These are phyloP conservation scores for Asterochloris sp. DNA, from an alignment of 139 green algal genomes.

Conservation along the genomic window DNA sequence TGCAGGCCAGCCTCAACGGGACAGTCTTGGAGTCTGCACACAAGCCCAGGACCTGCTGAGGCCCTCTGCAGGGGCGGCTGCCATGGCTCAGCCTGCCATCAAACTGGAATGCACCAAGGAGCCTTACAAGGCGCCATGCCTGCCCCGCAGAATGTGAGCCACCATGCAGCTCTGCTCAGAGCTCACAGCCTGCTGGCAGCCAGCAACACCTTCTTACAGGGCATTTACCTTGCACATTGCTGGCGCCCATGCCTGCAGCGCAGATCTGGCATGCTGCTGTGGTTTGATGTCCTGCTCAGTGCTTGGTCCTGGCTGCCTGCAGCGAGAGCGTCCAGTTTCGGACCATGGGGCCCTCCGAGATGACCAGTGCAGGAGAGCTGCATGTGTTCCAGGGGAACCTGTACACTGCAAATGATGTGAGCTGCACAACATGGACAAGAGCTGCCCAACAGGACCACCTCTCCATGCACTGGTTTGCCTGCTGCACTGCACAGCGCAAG, in stretches of 20 bases:
- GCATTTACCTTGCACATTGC: too few relatives aligned
- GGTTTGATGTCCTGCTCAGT: not conserved
- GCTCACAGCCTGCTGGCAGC: not conserved
- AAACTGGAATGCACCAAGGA: conserved; percentile 67
- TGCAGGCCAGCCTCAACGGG: too few relatives aligned
- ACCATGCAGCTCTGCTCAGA: not conserved
- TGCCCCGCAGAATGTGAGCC: conserved; percentile 77
- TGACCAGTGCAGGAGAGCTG: conserved; percentile 78
- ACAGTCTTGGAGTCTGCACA: too few relatives aligned
- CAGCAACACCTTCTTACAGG: too few relatives aligned
- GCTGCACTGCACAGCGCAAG: not conserved
- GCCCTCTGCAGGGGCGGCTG: too few relatives aligned
- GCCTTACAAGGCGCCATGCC: conserved; percentile 49
- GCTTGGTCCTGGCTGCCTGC: not conserved
- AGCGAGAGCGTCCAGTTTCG: conserved; percentile 87
- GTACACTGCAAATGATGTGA: conserved; percentile 64
- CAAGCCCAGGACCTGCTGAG: too few relatives aligned
- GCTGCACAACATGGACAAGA: too few relatives aligned
- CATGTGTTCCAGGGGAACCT: conserved; percentile 85
- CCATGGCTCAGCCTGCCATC: not conserved
- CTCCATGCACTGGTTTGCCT: not conserved
- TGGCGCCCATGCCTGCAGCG: too few relatives aligned
- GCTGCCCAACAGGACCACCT: not conserved
- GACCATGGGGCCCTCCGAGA: conserved; percentile 80
- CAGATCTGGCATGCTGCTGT: not conserved